These are phyloP conservation scores for Triticum dicoccoides DNA, from an alignment of 176 grass and related monocot species.

Conservation along the genomic window DNA sequence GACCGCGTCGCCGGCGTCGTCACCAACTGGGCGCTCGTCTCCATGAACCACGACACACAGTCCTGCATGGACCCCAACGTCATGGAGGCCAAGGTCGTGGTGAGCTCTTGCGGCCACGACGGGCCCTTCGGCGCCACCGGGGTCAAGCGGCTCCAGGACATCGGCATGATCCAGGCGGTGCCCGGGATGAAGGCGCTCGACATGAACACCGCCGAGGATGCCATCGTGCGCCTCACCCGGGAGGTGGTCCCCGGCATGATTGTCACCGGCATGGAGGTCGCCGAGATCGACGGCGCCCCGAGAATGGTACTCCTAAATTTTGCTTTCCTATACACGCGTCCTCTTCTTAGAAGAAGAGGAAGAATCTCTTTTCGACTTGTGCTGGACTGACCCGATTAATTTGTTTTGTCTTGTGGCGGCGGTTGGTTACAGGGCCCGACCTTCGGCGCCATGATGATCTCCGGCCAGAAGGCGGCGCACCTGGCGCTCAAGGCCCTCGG, in stretches of 20 bases:
- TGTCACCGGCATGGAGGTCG: slow-evolving; percentile 97
- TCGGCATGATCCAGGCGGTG: slow-evolving; percentile 86
- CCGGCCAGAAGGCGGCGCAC: slow-evolving; percentile 97
- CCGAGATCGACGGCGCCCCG: slow-evolving; percentile 91
- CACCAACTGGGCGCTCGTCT: slow-evolving; percentile 94
- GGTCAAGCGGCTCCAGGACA: slow-evolving; percentile 87
- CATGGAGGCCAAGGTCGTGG: slow-evolving; percentile 92
- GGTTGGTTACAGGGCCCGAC: slow-evolving; percentile 70
- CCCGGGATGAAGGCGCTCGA: slow-evolving; percentile 89
- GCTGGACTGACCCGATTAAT: neutral
- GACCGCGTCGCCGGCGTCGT: slow-evolving; percentile 77
- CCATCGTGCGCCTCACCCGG: slow-evolving; percentile 76
- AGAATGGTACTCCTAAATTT: slow-evolving; percentile 65
- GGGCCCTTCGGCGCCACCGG: slow-evolving; percentile 90
- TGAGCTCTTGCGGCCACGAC: slow-evolving; percentile 95
- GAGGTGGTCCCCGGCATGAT: slow-evolving; percentile 96
- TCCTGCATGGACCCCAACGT: slow-evolving; percentile 99
- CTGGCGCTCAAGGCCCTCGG: slow-evolving; percentile 85
- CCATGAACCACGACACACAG: slow-evolving; percentile 96
- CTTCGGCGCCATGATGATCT: slow-evolving; percentile 99
- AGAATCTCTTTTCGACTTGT: neutral
- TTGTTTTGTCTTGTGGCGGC: neutral
- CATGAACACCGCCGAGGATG: slow-evolving; percentile 95
- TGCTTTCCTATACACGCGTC: neutral
- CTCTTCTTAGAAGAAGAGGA: neutral